A percentile compares a stretch with the other conserved stretches of the same genome.
phyloP scores from a whole-genome alignment of 345 rosid genomes.

The Salix viminalis region DNA sequence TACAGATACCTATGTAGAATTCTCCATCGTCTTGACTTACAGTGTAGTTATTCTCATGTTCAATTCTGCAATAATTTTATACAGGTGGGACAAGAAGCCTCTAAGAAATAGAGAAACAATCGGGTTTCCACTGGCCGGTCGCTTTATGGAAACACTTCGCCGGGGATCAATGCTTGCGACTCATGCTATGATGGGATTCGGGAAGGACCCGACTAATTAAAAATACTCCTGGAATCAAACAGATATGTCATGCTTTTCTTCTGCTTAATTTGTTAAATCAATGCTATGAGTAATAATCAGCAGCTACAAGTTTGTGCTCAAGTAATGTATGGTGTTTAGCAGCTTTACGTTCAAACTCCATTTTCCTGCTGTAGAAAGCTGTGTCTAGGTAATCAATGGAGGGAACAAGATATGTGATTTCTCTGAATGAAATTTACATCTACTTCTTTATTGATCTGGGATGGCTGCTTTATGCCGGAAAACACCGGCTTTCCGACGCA shows the following conservation, averaged over 20 bases:
- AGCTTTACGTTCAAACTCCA: background rate
- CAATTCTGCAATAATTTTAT: background rate
- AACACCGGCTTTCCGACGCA: background rate
- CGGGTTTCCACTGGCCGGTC: slow-evolving; percentile 51
- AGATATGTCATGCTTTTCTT: background rate
- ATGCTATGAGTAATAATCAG: background rate
- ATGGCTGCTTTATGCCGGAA: background rate
- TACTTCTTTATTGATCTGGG: background rate
- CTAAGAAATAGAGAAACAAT: slow-evolving; percentile 59
- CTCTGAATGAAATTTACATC: background rate
- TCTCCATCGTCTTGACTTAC: background rate
- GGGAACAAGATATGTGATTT: background rate
- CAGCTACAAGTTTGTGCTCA: background rate
- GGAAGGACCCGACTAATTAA: slow-evolving; percentile 59
- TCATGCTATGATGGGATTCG: slow-evolving; percentile 89
- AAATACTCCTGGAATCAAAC: background rate
- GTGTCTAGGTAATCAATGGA: background rate
- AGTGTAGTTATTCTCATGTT: background rate
- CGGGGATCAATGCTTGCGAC: slow-evolving; percentile 82
- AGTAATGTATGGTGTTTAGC: background rate
- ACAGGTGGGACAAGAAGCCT: slow-evolving; percentile 93
- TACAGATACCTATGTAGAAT: background rate
- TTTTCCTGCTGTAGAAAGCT: background rate
- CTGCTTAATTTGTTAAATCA: background rate
- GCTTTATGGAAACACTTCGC: slow-evolving; percentile 50